phyloP scores from a whole-genome alignment of 2,329 filamentous ascomycete species.

The Zymoseptoria crescenta region DNA sequence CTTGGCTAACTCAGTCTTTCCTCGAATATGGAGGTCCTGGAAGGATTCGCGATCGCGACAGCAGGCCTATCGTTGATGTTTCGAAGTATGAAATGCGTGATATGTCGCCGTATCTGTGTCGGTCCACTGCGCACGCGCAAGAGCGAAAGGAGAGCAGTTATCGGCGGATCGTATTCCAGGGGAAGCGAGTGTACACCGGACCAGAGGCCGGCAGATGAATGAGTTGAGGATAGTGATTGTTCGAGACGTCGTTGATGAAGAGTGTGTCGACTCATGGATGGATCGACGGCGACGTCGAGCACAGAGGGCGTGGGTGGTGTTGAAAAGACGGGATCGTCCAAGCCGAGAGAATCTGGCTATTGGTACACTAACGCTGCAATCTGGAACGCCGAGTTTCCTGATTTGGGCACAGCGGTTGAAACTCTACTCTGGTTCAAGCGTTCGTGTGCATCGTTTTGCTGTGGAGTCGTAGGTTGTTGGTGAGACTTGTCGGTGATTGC shows the following conservation, averaged over 20 bases:
- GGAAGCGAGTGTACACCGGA: slow-evolving; percentile 27
- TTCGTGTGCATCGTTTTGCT: not conserved
- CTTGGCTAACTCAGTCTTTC: not conserved
- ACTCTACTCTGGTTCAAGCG: not conserved
- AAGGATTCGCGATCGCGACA: not conserved
- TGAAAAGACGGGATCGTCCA: not conserved
- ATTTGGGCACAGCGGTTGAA: not conserved
- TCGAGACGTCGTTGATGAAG: not conserved
- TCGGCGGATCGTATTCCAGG: slow-evolving; percentile 2
- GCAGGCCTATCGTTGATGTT: not conserved
- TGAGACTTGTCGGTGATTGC: not conserved
- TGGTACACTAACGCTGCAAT: not conserved
- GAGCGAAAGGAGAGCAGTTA: not conserved
- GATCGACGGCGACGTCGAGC: not conserved
- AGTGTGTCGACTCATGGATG: not conserved
- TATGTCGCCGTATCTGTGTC: not conserved
- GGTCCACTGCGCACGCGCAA: not conserved
- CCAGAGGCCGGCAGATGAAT: slow-evolving; percentile 19
- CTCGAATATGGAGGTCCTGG: not conserved
- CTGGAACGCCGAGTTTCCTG: not conserved
- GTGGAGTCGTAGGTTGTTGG: not conserved
- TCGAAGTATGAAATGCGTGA: not conserved
- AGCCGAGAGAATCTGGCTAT: not conserved
- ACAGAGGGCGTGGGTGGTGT: not conserved
- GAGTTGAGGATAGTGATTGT: slow-evolving; percentile 1